phyloP scores from a whole-genome alignment of 371 early-diverging fungal genomes.

The Conidiobolus incongruus region DNA sequence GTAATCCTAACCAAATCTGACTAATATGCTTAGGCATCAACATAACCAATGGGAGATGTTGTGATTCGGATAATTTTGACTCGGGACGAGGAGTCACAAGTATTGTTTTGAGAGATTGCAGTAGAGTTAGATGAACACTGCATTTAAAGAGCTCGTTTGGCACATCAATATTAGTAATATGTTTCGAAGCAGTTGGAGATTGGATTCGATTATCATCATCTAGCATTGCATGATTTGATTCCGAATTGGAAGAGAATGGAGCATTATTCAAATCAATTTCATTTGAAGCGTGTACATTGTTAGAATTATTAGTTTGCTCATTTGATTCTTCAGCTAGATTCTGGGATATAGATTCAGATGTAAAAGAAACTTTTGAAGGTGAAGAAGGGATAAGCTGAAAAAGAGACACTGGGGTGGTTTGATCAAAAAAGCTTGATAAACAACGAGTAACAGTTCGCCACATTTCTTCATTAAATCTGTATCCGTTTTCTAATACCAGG shows the following conservation, averaged over 20 bases:
- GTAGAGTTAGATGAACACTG: slow-evolving; percentile 14
- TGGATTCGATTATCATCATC: background rate
- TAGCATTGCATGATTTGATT: background rate
- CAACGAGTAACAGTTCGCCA: slow-evolving; percentile 41
- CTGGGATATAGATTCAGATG: background rate
- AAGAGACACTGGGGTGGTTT: slow-evolving; percentile 54
- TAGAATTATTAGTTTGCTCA: slow-evolving; percentile 7
- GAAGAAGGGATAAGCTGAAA: slow-evolving; percentile 18
- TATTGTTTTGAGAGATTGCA: slow-evolving; percentile 18
- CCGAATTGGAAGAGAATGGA: background rate
- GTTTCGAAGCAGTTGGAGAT: background rate
- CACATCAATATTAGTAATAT: slow-evolving; percentile 11
- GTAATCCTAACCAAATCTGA: slow-evolving; percentile 30
- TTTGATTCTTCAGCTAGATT: background rate
- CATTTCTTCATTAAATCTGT: slow-evolving; percentile 27
- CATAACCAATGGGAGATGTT: slow-evolving; percentile 7
- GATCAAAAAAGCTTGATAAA: slow-evolving; percentile 37
- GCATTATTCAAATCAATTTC: slow-evolving; percentile 1
- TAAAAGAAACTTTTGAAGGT: background rate
- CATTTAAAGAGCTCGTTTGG: slow-evolving; percentile 16
- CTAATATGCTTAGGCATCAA: slow-evolving; percentile 15
- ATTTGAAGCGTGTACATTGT: background rate
- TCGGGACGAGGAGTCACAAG: slow-evolving; percentile 5
- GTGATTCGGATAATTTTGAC: slow-evolving; percentile 7
- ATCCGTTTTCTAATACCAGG: slow-evolving; percentile 39